Evolutionary conservation across 805 yeast genomes (phyloP).

Genomic region (Candida piceae): DNA sequence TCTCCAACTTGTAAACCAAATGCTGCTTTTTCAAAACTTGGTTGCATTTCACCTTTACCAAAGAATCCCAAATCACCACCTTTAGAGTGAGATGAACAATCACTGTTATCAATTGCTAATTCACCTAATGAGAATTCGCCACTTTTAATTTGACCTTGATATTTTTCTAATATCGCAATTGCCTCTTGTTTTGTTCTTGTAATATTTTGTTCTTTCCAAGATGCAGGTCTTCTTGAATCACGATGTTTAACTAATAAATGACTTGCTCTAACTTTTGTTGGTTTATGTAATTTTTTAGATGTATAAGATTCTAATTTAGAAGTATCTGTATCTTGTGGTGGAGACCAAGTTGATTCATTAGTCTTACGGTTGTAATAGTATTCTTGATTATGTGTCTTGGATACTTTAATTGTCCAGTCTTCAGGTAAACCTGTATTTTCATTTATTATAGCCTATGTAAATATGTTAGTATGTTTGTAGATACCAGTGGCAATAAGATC

Average conservation of each 20-base stretch:
- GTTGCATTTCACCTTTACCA: constrained; percentile 92
- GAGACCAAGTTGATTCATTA: constrained; percentile 80
- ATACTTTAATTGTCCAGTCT: constrained; percentile 77
- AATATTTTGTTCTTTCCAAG: constrained; percentile 76
- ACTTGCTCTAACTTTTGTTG: constrained; percentile 69
- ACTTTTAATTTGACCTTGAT: constrained; percentile 50
- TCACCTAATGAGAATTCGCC: constrained; percentile 67
- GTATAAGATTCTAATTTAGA: constrained; percentile 55
- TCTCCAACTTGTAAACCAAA: constrained; percentile 80
- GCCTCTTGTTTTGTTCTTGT: constrained; percentile 85
- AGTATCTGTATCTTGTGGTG: constrained; percentile 78
- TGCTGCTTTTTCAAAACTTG: constrained; percentile 84
- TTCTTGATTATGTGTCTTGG: constrained; percentile 78
- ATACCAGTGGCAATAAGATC: no score
- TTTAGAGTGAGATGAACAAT: constrained; percentile 78
- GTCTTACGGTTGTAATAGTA: constrained; percentile 72
- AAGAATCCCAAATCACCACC: constrained; percentile 93
- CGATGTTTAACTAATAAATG: constrained; percentile 82
- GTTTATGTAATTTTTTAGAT: constrained; percentile 39
- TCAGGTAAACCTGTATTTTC: constrained; percentile 70
- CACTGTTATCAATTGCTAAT: constrained; percentile 79
- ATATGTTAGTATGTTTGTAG: no score
- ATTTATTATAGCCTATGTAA: no score
- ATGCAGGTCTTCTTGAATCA: constrained; percentile 83
- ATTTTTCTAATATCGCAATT: constrained; percentile 50